Evolutionary conservation across 106 monocot genomes (phyloP).

Genomic region (Dioscorea alata): DNA sequence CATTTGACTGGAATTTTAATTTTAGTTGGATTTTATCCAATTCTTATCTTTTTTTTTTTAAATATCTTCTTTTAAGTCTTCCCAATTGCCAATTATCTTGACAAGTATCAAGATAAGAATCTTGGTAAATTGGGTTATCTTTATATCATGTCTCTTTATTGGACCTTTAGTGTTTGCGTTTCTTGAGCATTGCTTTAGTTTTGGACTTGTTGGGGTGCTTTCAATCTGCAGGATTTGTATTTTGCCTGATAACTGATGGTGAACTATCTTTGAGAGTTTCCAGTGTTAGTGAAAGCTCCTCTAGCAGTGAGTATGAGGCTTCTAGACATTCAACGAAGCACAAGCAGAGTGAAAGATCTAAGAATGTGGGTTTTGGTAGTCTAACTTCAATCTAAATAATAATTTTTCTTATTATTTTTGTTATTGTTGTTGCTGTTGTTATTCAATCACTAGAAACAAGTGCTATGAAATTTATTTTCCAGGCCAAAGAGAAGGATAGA

Average conservation of each 20-base stretch:
- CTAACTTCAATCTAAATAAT: neutral
- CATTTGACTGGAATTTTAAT: no score
- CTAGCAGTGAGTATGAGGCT: slow-evolving; percentile 39
- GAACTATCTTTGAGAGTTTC: slow-evolving; percentile 1
- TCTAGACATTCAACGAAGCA: slow-evolving; percentile 38
- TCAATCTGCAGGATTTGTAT: neutral
- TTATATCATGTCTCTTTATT: no score
- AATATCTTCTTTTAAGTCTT: no score
- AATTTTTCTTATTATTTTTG: neutral
- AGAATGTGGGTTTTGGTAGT: slow-evolving; percentile 28
- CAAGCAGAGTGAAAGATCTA: slow-evolving; percentile 35
- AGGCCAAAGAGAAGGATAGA: slow-evolving; percentile 46
- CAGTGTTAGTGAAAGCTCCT: slow-evolving; percentile 33
- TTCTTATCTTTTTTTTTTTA: no score
- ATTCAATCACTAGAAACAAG: neutral
- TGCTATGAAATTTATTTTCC: neutral
- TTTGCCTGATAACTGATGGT: neutral
- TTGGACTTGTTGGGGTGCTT: no score
- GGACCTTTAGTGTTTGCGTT: no score
- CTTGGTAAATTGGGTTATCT: no score
- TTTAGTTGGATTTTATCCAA: no score
- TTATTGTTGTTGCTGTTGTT: neutral
- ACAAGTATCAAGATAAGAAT: no score
- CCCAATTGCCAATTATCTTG: no score
- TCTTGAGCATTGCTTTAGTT: no score